Evolutionary conservation across 148 eudicot species (phyloP).

Genomic region (Fagopyrum tataricum): DNA sequence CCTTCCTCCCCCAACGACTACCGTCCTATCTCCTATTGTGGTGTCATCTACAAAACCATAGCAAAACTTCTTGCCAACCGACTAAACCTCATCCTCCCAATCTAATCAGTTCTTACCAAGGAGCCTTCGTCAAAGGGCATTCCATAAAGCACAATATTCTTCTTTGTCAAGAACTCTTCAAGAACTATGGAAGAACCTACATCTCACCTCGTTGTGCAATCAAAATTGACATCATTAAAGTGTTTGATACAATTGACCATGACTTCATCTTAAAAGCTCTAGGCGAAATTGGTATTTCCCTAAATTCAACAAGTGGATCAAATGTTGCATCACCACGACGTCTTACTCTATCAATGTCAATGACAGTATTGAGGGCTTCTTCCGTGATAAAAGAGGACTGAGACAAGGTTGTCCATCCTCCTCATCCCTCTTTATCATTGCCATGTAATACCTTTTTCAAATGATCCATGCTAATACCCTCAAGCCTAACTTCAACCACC

Average conservation of each 20-base stretch:
- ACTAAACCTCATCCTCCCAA: not conserved
- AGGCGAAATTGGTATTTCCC: not conserved
- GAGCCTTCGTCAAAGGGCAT: not conserved
- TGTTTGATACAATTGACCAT: not conserved
- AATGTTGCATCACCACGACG: not conserved
- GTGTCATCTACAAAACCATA: not conserved
- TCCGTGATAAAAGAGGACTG: not conserved
- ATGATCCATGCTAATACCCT: not conserved
- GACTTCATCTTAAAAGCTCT: not conserved
- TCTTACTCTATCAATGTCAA: not conserved
- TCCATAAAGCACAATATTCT: not conserved
- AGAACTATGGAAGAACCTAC: not conserved
- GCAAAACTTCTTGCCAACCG: not conserved
- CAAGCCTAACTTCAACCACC: not conserved
- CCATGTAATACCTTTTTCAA: not conserved
- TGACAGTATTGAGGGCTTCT: not conserved
- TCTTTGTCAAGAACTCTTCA: not conserved
- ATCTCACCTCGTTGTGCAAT: not conserved
- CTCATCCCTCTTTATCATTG: not conserved
- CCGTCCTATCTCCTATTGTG: not conserved
- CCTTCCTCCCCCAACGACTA: too few relatives aligned
- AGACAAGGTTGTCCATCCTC: slow-evolving; percentile 2
- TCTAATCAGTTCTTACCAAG: not conserved
- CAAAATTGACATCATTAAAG: not conserved
- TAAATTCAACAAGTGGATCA: not conserved